phyloP scores from a whole-genome alignment of 352 stramenopile genomes.

The Phytopythium delawarense region DNA sequence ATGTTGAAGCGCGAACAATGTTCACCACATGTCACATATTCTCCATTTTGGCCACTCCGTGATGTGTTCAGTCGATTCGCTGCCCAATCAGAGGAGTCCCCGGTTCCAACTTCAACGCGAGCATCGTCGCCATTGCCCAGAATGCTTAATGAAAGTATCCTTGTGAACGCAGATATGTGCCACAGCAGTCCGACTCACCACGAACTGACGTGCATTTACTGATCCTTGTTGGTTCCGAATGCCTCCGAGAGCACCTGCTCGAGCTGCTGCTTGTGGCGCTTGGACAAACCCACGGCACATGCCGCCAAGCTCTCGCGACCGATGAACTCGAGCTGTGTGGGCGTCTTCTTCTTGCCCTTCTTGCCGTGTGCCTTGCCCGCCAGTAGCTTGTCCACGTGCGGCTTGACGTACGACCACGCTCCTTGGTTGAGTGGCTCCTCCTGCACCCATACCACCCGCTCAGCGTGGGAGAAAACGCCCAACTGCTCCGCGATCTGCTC shows the following conservation, averaged over 20 bases:
- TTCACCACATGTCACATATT: too few relatives aligned
- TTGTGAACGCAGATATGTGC: neutral
- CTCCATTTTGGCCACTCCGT: too few relatives aligned
- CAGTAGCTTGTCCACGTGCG: slow-evolving; percentile 72
- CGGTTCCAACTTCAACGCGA: too few relatives aligned
- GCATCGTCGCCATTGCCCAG: too few relatives aligned
- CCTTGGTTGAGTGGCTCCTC: slow-evolving; percentile 83
- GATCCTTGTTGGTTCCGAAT: slow-evolving; percentile 26
- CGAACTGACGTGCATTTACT: neutral
- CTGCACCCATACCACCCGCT: slow-evolving; percentile 75
- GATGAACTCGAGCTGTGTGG: slow-evolving; percentile 52
- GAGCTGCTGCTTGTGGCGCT: slow-evolving; percentile 58
- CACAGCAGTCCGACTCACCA: too few relatives aligned
- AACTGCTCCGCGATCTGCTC: slow-evolving; percentile 55
- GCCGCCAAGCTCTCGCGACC: slow-evolving; percentile 68
- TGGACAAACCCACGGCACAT: slow-evolving; percentile 67
- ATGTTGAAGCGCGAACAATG: too few relatives aligned
- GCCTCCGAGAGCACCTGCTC: slow-evolving; percentile 62
- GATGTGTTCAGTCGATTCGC: too few relatives aligned
- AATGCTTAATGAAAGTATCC: neutral
- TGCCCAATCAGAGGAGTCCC: too few relatives aligned
- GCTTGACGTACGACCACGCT: slow-evolving; percentile 63
- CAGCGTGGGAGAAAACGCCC: slow-evolving; percentile 52
- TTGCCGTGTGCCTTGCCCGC: slow-evolving; percentile 33
- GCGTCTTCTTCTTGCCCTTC: slow-evolving; percentile 10